A percentile compares a stretch with the other conserved stretches of the same genome.
Conservation (phyloP, 2,329 filamentous ascomycete species). For the Trichoderma sp. region DNA sequence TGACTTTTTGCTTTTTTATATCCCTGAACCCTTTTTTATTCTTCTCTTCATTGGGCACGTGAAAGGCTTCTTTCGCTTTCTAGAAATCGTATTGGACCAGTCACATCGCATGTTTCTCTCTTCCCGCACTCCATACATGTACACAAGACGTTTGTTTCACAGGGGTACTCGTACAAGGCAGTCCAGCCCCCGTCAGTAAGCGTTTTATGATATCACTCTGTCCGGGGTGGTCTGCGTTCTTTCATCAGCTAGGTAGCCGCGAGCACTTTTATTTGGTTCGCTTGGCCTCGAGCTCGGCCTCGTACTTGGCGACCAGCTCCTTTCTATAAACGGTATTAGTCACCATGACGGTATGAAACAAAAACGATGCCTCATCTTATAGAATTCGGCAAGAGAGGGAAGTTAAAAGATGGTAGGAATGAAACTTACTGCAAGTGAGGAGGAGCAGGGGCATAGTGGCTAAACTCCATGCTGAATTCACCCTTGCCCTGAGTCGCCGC, state of each 20-base stretch:
- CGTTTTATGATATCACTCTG: not conserved
- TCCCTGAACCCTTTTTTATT: conserved; percentile 5
- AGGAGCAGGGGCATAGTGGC: conserved; percentile 86
- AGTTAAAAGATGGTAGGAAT: not conserved
- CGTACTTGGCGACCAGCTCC: conserved; percentile 59
- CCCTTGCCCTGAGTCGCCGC: conserved; percentile 97
- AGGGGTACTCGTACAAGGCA: conserved; percentile 15
- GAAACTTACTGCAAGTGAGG: conserved; percentile 88
- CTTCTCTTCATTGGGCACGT: not conserved
- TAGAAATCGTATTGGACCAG: not conserved
- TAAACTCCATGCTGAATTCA: conserved; percentile 99
- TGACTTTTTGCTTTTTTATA: conserved; percentile 11
- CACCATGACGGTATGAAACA: not conserved
- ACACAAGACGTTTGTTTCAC: conserved; percentile 10
- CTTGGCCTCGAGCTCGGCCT: conserved; percentile 60
- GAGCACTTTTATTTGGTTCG: conserved; percentile 52
- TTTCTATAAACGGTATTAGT: conserved; percentile 44
- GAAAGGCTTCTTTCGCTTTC: not conserved
- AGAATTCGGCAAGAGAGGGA: not conserved
- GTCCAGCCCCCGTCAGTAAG: not conserved
- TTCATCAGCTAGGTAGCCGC: conserved; percentile 2
- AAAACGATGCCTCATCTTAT: not conserved
- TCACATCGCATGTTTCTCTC: not conserved
- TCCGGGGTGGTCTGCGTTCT: not conserved
- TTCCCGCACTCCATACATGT: not conserved